Conservation (phyloP, 202 grass and related monocot species). For the Schoenoplectus tabernaemontani region DNA sequence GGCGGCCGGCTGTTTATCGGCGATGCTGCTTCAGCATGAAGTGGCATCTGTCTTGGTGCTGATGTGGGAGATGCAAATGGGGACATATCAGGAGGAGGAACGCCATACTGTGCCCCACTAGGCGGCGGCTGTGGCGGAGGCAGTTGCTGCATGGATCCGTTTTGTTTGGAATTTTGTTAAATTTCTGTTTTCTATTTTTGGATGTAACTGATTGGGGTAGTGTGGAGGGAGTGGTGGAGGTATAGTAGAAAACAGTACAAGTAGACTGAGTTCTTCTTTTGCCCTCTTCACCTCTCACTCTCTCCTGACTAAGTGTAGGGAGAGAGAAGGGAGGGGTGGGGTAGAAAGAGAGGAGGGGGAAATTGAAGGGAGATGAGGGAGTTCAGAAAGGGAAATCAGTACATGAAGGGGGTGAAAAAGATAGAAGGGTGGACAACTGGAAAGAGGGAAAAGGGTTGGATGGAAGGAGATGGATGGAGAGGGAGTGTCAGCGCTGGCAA, state of each 20-base stretch:
- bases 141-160: constrained; percentile 63
- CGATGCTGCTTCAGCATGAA: constrained; percentile 55
- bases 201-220: not conserved
- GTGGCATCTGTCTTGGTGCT: constrained; percentile 32
- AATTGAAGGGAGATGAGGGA: constrained; percentile 33
- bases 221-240: constrained; percentile 6
- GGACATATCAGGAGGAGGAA: constrained; percentile 35
- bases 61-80: constrained; percentile 37
- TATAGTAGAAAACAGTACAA: constrained; percentile 4
- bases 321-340: constrained; percentile 13
- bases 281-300: constrained; percentile 25
- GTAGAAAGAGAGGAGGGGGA: constrained; percentile 38
- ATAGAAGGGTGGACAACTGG: constrained; percentile 49
- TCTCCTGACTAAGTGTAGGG: constrained; percentile 31
- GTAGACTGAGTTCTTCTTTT: constrained; percentile 12
- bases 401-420: constrained; percentile 83
- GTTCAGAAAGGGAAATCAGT: constrained; percentile 58
- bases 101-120: constrained; percentile 47
- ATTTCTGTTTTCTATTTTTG: not conserved
- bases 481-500: constrained; percentile 35
- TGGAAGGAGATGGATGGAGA: constrained; percentile 18
- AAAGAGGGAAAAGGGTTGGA: constrained; percentile 34
- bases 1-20: constrained; percentile 82
- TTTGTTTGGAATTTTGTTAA: not conserved
- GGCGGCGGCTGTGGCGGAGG: constrained; percentile 34